Conservation (phyloP, 2,329 filamentous ascomycete genomes). For the Fusarium siculi region DNA sequence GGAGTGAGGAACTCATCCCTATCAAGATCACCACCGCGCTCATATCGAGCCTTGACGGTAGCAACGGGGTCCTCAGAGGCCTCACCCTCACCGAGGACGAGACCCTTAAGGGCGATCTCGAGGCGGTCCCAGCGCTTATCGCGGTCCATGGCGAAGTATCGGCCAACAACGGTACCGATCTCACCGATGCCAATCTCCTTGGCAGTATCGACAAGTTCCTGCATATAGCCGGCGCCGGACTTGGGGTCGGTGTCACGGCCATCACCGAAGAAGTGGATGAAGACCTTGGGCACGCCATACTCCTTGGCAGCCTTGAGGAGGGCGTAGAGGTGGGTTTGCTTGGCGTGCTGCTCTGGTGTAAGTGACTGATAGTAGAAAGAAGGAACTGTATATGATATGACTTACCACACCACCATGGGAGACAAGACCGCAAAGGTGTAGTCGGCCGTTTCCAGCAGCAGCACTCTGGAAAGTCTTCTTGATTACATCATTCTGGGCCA, state of each 20-base stretch:
- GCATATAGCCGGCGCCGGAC: conserved; percentile 87
- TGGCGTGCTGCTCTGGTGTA: conserved; percentile 74
- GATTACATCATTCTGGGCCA: conserved; percentile 81
- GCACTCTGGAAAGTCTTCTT: conserved; percentile 80
- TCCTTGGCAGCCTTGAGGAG: conserved; percentile 92
- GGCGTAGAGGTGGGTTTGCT: conserved; percentile 91
- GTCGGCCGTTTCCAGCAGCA: conserved; percentile 87
- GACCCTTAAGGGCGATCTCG: conserved; percentile 87
- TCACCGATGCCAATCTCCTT: conserved; percentile 88
- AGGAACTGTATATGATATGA: conserved; percentile 32
- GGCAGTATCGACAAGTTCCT: conserved; percentile 81
- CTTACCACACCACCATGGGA: conserved; percentile 91
- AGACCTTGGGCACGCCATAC: conserved; percentile 87
- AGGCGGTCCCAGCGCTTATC: conserved; percentile 99
- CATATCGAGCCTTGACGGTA: conserved; percentile 88
- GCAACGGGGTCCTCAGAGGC: conserved; percentile 84
- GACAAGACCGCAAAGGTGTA: conserved; percentile 91
- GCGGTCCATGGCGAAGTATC: conserved; percentile 99
- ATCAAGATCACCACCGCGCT: conserved; percentile 73
- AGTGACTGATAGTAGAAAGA: conserved; percentile 4
- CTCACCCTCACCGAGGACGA: conserved; percentile 89
- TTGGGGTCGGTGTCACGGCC: conserved; percentile 98
- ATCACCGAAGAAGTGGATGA: conserved; percentile 99
- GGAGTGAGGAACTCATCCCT: conserved; percentile 98
- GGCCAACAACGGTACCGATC: conserved; percentile 91